phyloP scores from a whole-genome alignment of 208 protist species.

The Leishmania turanica region DNA sequence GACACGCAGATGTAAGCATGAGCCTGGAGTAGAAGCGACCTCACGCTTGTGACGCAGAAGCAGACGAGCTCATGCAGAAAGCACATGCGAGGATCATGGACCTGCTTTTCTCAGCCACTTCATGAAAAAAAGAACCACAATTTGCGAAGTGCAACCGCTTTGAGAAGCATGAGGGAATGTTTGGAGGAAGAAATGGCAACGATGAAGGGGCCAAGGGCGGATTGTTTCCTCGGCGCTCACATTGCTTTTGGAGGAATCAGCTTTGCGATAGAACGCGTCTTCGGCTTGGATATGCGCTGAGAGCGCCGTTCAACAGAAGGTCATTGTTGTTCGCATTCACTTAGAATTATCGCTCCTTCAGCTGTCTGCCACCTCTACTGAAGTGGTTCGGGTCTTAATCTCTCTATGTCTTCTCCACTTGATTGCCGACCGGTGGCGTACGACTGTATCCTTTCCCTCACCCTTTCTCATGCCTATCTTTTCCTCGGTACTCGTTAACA shows the following conservation, averaged over 20 bases:
- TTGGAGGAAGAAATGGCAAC: too few species aligned
- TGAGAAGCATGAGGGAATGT: neutral
- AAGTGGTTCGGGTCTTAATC: neutral
- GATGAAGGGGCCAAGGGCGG: neutral
- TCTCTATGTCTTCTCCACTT: neutral
- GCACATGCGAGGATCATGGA: neutral
- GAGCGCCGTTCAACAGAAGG: neutral
- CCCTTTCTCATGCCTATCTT: conserved; percentile 4
- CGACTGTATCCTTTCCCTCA: neutral
- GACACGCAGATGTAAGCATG: neutral
- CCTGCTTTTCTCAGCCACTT: neutral
- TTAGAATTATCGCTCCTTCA: neutral
- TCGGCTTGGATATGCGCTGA: neutral
- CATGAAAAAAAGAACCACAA: too few species aligned
- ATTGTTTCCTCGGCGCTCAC: neutral
- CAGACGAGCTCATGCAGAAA: neutral
- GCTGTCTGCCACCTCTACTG: neutral
- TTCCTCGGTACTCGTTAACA: neutral
- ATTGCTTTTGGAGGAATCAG: neutral
- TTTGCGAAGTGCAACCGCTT: neutral
- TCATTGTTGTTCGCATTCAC: neutral
- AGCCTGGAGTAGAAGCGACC: neutral
- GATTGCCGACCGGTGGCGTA: neutral
- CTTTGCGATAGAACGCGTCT: neutral
- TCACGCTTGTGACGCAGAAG: neutral